Evolutionary conservation across 75 land plant genomes (phyloP).

Genomic region (Pinus albicaulis): DNA sequence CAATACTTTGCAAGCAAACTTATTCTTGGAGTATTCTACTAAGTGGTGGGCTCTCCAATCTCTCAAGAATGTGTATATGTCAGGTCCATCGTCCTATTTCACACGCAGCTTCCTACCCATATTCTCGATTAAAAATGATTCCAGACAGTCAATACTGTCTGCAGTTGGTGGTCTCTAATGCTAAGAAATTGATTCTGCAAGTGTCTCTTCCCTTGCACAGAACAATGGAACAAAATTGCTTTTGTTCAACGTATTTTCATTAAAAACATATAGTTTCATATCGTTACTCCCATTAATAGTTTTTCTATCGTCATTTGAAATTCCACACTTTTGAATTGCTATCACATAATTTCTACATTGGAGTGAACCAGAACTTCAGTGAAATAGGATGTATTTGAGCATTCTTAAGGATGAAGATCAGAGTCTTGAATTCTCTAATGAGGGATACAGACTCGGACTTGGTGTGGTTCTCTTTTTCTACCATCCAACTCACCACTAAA

Average conservation of each 20-base stretch:
- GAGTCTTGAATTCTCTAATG: background rate
- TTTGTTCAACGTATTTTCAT: background rate
- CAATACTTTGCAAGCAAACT: no score
- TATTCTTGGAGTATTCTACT: no score
- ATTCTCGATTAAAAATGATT: background rate
- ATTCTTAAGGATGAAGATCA: background rate
- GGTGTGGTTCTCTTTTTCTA: background rate
- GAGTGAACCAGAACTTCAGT: background rate
- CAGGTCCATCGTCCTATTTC: background rate
- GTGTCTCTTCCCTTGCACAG: background rate
- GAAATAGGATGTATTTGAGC: background rate
- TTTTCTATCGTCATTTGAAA: background rate
- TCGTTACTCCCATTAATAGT: background rate
- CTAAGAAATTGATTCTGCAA: background rate
- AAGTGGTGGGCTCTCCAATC: no score
- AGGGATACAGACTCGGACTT: background rate
- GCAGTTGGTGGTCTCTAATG: background rate
- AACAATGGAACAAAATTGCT: background rate
- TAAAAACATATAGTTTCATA: background rate
- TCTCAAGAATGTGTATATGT: no score
- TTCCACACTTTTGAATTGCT: background rate
- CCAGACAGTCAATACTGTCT: background rate
- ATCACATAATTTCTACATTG: background rate
- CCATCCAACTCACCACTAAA: background rate
- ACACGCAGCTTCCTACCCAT: background rate